phyloP scores from a whole-genome alignment of 2,329 filamentous ascomycete species.

The Aurifilum marmelostoma region DNA sequence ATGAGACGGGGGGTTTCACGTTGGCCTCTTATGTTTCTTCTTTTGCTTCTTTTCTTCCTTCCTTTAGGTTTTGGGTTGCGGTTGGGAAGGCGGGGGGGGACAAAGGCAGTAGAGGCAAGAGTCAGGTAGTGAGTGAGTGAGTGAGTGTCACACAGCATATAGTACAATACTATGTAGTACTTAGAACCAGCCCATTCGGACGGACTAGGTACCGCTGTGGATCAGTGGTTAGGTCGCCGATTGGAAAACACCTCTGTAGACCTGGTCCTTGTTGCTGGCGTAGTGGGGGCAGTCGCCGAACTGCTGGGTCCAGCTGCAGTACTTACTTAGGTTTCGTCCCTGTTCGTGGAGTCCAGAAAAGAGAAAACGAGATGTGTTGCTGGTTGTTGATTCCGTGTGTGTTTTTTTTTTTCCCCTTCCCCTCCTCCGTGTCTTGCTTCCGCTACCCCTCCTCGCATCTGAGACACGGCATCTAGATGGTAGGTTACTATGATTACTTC shows the following conservation, averaged over 20 bases:
- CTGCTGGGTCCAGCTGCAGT: background rate
- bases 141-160: no score
- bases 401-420: no score
- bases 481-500: background rate
- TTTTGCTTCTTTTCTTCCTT: background rate
- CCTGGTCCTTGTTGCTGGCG: background rate
- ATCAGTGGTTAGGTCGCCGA: conserved; percentile 10
- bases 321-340: no score
- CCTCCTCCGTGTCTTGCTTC: no score
- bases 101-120: background rate
- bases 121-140: no score
- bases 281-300: background rate
- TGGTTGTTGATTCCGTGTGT: background rate
- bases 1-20: background rate
- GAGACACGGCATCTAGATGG: background rate
- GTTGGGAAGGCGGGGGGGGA: background rate
- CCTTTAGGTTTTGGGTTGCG: background rate
- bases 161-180: no score
- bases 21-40: background rate
- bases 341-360: no score
- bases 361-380: background rate
- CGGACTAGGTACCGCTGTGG: background rate
- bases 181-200: no score
- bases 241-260: background rate
- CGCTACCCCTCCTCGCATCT: background rate